Conservation (phyloP, 306 rosid genomes). For the Neltuma alba region DNA sequence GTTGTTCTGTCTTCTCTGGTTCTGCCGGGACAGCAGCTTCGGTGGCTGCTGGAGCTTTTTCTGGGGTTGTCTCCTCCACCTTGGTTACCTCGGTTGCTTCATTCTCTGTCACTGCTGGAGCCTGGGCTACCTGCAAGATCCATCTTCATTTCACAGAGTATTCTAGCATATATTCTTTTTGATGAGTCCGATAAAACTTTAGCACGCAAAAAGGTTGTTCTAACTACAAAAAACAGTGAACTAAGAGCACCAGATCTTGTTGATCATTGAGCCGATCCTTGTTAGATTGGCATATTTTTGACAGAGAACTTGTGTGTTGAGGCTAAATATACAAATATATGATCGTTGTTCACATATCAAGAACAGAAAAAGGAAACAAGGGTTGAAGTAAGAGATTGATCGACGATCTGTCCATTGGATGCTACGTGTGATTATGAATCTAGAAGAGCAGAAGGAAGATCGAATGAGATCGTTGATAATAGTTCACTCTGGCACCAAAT, state of each 20-base stretch:
- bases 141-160: constrained; percentile 17
- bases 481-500: neutral
- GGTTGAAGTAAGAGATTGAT: neutral
- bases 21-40: constrained; percentile 42
- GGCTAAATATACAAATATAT: too few species aligned
- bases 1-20: constrained; percentile 19
- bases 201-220: neutral
- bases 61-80: constrained; percentile 38
- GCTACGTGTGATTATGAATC: constrained; percentile 6
- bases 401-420: constrained; percentile 17
- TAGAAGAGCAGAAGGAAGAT: neutral
- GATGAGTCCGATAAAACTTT: neutral
- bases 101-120: constrained; percentile 47
- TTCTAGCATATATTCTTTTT: neutral
- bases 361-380: neutral
- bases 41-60: constrained; percentile 37
- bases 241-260: neutral
- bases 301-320: too few species aligned
- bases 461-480: constrained; percentile 7
- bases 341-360: neutral
- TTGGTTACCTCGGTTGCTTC: constrained; percentile 49
- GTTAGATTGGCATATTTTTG: too few species aligned
- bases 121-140: constrained; percentile 73
- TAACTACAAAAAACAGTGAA: neutral
- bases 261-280: neutral